phyloP scores from a whole-genome alignment of 352 stramenopile genomes.

The Stramenopiles sp. region DNA sequence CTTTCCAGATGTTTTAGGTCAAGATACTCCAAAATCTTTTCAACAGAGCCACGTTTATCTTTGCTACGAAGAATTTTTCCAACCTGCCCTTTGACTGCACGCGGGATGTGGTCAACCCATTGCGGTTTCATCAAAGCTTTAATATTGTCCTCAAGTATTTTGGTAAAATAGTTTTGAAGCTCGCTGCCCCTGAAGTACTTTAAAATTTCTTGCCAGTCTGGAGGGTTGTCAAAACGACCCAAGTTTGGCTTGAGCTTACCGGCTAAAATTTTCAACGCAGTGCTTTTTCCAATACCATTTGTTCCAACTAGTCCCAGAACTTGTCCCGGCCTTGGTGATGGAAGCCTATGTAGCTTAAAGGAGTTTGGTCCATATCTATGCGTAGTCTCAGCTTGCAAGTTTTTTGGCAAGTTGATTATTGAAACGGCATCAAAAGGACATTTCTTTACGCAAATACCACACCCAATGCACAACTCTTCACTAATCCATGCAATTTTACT shows the following conservation, averaged over 20 bases:
- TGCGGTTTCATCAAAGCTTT: constrained; percentile 99
- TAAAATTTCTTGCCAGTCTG: constrained; percentile 98
- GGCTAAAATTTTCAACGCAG: constrained; percentile 93
- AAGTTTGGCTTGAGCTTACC: constrained; percentile 99
- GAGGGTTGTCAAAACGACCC: constrained; percentile 78
- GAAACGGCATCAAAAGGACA: constrained; percentile 97
- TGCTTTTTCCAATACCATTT: constrained; percentile 99
- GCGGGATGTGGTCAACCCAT: constrained; percentile 98
- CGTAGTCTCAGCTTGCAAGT: constrained; percentile 95
- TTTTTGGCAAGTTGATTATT: constrained; percentile 98
- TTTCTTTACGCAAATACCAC: constrained; percentile 99
- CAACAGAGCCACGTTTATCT: constrained; percentile 61
- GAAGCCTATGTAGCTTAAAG: constrained; percentile 97
- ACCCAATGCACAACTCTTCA: constrained; percentile 98
- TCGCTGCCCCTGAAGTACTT: constrained; percentile 90
- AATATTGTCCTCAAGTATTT: constrained; percentile 95
- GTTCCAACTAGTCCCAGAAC: constrained; percentile 95
- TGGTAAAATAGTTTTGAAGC: constrained; percentile 99
- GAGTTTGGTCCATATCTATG: constrained; percentile 97
- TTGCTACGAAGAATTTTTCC: constrained; percentile 74
- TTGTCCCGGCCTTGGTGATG: constrained; percentile 89
- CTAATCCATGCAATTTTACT: constrained; percentile 94
- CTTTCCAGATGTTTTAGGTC: constrained; percentile 91
- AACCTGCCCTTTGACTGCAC: constrained; percentile 82
- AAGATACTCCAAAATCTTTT: constrained; percentile 43